These are phyloP conservation scores for Alternaria consortialis DNA, from an alignment of 2,329 filamentous ascomycete species.

Conservation along the genomic window DNA sequence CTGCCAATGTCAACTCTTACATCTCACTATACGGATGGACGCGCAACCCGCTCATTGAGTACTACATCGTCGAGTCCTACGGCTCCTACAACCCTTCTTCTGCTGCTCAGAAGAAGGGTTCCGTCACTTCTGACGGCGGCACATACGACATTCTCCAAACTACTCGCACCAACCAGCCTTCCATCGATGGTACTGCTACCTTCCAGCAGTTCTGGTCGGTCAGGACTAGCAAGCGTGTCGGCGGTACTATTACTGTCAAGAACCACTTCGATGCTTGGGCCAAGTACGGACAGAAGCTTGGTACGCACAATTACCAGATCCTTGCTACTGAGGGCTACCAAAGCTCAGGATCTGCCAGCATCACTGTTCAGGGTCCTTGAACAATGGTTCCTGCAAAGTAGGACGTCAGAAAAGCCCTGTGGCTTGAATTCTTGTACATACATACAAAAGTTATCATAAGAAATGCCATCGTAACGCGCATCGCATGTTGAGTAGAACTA, in stretches of 20 bases:
- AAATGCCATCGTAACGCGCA: neutral
- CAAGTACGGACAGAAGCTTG: conserved; percentile 59
- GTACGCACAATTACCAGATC: conserved; percentile 63
- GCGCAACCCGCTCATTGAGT: conserved; percentile 63
- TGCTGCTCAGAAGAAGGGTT: conserved; percentile 60
- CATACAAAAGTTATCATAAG: neutral
- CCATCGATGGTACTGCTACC: conserved; percentile 63
- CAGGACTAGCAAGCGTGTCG: conserved; percentile 59
- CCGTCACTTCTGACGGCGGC: conserved; percentile 61
- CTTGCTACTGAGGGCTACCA: conserved; percentile 64
- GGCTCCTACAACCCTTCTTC: conserved; percentile 61
- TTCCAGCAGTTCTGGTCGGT: conserved; percentile 66
- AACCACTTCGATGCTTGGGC: conserved; percentile 66
- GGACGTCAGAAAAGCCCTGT: neutral
- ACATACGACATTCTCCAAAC: conserved; percentile 63
- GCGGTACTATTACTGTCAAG: conserved; percentile 59
- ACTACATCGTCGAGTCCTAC: conserved; percentile 66
- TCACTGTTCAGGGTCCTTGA: conserved; percentile 52
- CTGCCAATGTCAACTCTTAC: conserved; percentile 60
- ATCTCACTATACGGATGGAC: conserved; percentile 69
- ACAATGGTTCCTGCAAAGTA: neutral
- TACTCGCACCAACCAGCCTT: conserved; percentile 61
- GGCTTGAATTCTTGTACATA: conserved; percentile 5
- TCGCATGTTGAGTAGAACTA: neutral
- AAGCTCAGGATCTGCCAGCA: conserved; percentile 59